These are phyloP conservation scores for Pseudohalonectria lignicola DNA, from an alignment of 2,329 filamentous ascomycete species.

Conservation along the genomic window DNA sequence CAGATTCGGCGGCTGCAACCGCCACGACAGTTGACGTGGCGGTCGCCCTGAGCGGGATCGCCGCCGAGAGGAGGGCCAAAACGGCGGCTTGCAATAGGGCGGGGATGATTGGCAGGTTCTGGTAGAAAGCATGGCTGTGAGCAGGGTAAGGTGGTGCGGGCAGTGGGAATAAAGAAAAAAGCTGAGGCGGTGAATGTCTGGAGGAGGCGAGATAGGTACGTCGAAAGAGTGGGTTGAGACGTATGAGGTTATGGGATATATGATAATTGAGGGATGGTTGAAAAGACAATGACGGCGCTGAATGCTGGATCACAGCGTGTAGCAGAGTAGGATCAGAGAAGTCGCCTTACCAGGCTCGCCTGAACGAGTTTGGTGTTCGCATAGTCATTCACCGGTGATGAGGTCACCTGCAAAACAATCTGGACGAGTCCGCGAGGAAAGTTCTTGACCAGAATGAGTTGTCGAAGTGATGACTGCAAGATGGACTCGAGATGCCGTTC, in stretches of 20 bases:
- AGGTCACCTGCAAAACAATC: slow-evolving; percentile 66
- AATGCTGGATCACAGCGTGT: too few relatives aligned
- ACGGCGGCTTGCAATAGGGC: slow-evolving; percentile 71
- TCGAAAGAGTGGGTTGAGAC: too few relatives aligned
- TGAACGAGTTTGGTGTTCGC: slow-evolving; percentile 48
- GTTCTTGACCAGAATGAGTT: slow-evolving; percentile 62
- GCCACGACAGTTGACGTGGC: slow-evolving; percentile 56
- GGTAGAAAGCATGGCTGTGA: slow-evolving; percentile 1
- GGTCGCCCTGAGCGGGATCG: slow-evolving; percentile 67
- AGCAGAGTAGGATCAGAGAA: background rate
- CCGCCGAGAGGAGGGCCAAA: slow-evolving; percentile 69
- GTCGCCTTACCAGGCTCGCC: slow-evolving; percentile 48
- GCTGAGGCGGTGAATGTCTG: too few relatives aligned
- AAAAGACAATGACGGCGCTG: too few relatives aligned
- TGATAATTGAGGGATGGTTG: too few relatives aligned
- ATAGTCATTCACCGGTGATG: slow-evolving; percentile 57
- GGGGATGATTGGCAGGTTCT: slow-evolving; percentile 74
- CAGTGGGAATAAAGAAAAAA: too few relatives aligned
- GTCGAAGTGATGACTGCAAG: slow-evolving; percentile 59
- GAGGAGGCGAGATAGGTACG: too few relatives aligned
- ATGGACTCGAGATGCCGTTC: slow-evolving; percentile 76
- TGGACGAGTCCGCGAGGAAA: slow-evolving; percentile 73
- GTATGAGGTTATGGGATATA: too few relatives aligned
- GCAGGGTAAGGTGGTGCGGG: background rate
- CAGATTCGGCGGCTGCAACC: slow-evolving; percentile 31